Conservation (phyloP, 169 alveolate species). For the Perkinsus marinus region DNA sequence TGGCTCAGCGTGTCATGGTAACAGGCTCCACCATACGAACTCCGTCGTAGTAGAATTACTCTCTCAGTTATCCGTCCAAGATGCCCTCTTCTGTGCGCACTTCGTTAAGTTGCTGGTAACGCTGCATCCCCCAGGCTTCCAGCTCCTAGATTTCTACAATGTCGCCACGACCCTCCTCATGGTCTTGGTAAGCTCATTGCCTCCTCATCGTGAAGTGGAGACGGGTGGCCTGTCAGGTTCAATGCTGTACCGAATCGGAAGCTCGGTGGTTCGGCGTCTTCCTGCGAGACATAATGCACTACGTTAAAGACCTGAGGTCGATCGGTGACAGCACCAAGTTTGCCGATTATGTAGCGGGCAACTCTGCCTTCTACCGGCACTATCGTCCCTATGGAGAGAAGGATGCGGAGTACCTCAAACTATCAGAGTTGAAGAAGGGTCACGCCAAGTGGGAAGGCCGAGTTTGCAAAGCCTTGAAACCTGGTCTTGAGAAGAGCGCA, state of each 20-base stretch:
- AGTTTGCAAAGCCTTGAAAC: neutral
- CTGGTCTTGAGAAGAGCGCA: neutral
- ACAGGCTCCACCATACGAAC: neutral
- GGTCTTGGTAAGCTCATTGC: slow-evolving; percentile 2
- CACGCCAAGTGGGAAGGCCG: neutral
- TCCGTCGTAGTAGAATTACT: neutral
- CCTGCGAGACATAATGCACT: neutral
- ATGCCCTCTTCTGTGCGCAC: slow-evolving; percentile 18
- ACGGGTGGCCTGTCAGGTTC: neutral
- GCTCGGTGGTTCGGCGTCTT: neutral
- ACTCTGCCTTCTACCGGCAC: neutral
- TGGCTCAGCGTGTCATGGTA: slow-evolving; percentile 11
- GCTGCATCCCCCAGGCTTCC: slow-evolving; percentile 5
- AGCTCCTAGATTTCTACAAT: slow-evolving; percentile 14
- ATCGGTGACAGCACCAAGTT: neutral
- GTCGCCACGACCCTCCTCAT: slow-evolving; percentile 14
- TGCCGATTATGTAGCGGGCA: neutral
- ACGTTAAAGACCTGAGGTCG: neutral
- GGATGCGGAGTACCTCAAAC: neutral
- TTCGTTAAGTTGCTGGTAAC: slow-evolving; percentile 8
- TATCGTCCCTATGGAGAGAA: neutral
- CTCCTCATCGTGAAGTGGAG: neutral
- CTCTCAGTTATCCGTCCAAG: slow-evolving; percentile 6
- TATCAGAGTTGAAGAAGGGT: neutral
- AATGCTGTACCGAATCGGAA: neutral